Conservation (phyloP, 225 moss, liverwort and hornwort species). For the Lunularia cruciata region DNA sequence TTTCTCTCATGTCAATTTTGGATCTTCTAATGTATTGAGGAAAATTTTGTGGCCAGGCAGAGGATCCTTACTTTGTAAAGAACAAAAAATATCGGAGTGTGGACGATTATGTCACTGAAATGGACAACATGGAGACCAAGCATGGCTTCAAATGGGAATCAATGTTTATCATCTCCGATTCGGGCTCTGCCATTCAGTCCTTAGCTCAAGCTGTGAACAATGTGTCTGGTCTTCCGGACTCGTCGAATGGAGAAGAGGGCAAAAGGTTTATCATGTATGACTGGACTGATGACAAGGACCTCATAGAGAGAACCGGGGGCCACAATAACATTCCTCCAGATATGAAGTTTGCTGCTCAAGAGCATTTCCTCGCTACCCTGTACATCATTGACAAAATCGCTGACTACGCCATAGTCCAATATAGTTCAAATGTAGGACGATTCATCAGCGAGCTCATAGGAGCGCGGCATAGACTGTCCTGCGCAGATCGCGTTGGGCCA, state of each 20-base stretch:
- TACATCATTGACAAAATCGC: slow-evolving; percentile 36
- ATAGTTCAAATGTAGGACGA: slow-evolving; percentile 47
- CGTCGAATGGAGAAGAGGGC: background rate
- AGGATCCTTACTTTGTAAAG: slow-evolving; percentile 32
- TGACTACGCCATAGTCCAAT: slow-evolving; percentile 39
- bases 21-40: no score
- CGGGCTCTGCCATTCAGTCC: slow-evolving; percentile 36
- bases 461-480: slow-evolving; percentile 26
- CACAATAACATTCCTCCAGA: slow-evolving; percentile 24
- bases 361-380: slow-evolving; percentile 40
- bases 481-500: slow-evolving; percentile 19
- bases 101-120: slow-evolving; percentile 19
- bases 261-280: slow-evolving; percentile 46
- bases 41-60: background rate
- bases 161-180: slow-evolving; percentile 43
- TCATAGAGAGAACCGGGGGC: slow-evolving; percentile 31
- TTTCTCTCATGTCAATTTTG: slow-evolving; percentile 1
- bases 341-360: slow-evolving; percentile 28
- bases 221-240: slow-evolving; percentile 7
- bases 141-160: slow-evolving; percentile 34
- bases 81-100: slow-evolving; percentile 20
- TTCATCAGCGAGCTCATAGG: slow-evolving; percentile 42
- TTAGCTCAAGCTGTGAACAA: slow-evolving; percentile 21
- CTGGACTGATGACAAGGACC: slow-evolving; percentile 35
- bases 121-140: slow-evolving; percentile 27